phyloP scores from a whole-genome alignment of 192 early-diverging fungal genomes.

The Radiomyces spectabilis region DNA sequence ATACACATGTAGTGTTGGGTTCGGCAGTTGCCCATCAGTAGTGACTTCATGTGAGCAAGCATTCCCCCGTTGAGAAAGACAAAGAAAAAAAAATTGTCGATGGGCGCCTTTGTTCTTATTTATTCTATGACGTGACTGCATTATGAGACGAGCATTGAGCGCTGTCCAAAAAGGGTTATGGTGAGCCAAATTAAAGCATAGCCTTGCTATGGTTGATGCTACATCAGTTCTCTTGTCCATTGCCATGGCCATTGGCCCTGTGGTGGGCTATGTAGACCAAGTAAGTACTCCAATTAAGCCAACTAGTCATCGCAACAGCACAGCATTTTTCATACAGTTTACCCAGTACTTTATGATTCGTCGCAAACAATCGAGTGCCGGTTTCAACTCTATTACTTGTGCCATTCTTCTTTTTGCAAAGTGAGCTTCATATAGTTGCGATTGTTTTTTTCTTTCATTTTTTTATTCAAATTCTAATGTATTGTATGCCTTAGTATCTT shows the following conservation, averaged over 20 bases:
- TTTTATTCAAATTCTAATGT: neutral
- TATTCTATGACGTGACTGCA: too few species aligned
- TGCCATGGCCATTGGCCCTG: constrained; percentile 49
- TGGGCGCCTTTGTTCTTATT: too few species aligned
- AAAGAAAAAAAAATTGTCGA: constrained; percentile 3
- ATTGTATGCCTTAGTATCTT: constrained; percentile 24
- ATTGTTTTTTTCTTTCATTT: neutral
- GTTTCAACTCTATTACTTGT: constrained; percentile 47
- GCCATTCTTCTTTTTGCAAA: constrained; percentile 46
- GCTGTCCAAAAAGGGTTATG: neutral
- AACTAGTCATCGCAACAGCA: neutral
- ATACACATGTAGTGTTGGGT: constrained; percentile 5
- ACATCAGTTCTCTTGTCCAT: constrained; percentile 18
- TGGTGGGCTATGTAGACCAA: constrained; percentile 49
- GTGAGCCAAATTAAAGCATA: too few species aligned
- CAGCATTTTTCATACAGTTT: neutral
- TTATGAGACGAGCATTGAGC: neutral
- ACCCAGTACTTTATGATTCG: constrained; percentile 38
- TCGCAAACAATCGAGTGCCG: constrained; percentile 38
- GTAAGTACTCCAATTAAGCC: constrained; percentile 12
- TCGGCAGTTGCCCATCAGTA: constrained; percentile 21
- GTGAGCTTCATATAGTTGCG: constrained; percentile 13
- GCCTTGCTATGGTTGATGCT: neutral
- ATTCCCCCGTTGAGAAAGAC: constrained; percentile 17
- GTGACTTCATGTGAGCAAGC: constrained; percentile 14